Evolutionary conservation across 2,329 filamentous ascomycete genomes (phyloP).

Genomic region (Cercospora sp.): DNA sequence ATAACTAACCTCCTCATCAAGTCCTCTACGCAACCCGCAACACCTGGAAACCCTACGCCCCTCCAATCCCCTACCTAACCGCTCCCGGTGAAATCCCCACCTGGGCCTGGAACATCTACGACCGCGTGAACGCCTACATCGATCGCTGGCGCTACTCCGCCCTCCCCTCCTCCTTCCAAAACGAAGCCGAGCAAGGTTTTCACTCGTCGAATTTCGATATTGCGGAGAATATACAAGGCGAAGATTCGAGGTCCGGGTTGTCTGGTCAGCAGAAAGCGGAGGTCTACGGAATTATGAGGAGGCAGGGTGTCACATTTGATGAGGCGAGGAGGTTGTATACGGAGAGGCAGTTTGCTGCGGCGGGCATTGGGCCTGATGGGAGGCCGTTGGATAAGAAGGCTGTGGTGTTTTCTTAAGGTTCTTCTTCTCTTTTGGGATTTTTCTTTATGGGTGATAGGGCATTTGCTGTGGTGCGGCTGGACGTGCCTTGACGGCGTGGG

Average conservation of each 20-base stretch:
- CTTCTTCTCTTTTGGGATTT: not conserved
- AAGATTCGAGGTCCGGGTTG: constrained; percentile 76
- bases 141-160: constrained; percentile 65
- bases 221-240: constrained; percentile 71
- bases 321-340: constrained; percentile 85
- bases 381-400: constrained; percentile 90
- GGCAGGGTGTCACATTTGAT: constrained; percentile 77
- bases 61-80: constrained; percentile 55
- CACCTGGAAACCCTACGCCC: constrained; percentile 71
- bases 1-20: constrained; percentile 38
- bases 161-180: constrained; percentile 70
- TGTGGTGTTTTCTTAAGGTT: constrained; percentile 75
- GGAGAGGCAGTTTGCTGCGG: constrained; percentile 79
- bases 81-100: constrained; percentile 51
- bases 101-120: constrained; percentile 54
- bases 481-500: not conserved
- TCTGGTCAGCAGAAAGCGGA: constrained; percentile 79
- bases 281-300: constrained; percentile 89
- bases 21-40: constrained; percentile 77
- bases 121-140: constrained; percentile 42
- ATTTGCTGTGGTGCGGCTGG: not conserved
- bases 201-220: constrained; percentile 83
- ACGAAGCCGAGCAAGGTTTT: constrained; percentile 85
- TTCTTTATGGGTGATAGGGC: not conserved
- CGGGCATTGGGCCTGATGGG: constrained; percentile 86